Base-by-base conservation (phyloP, 306 rosid genomes). In the Vigna nakashimae region DNA sequence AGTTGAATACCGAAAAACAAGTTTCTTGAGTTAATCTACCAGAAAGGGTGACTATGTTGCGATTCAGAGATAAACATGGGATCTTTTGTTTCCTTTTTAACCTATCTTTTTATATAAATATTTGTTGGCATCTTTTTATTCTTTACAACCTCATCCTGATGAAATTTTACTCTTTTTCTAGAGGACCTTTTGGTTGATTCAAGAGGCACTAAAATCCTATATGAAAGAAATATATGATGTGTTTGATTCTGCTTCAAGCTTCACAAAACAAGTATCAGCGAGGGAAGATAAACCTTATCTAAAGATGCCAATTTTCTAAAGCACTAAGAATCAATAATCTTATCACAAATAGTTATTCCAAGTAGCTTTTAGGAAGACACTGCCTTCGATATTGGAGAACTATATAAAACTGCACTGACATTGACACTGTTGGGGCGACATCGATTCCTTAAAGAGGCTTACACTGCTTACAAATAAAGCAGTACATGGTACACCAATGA, bases 261-360 rank as follows among this genome's bases (percentile, higher is more conserved):
- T 42, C 52, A 34, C 16, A 71, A 63, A 64, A 26, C 70, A 28
- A 56, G 30, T 42, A 36, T 57, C 34, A 80, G 58, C 65, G 30
- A 22, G 17, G 11, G 69, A 70, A 66, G 50, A 63, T 48, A 56
- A 73, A 50, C 69, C 79, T 79, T 79, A 76, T 83, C 88, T 75
- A 36, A 64, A 83, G 42, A 71, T 71, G 60, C 66, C 74, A 30
- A 70, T 70, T 79, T 77, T 46, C 86, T 77, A 68, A 71, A 65
- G 70, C 88, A 81, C 82, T 78, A 83, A 77, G 48, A 69, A 62
- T 71, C 77, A 76, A 17, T 22, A 65, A 79, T 74, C 82, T 73
- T 82, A 71, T 81, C 65, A 76, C 45, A 40, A 82, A 69, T 26
- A 78, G 77, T 56, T 83, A 78, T 87, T 73, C 82, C 64, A 51